Percentiles rank a stretch among this genome's conserved stretches.
Conservation (phyloP, 1,284 basidiomycete species). For the Dichomitus squalens region DNA sequence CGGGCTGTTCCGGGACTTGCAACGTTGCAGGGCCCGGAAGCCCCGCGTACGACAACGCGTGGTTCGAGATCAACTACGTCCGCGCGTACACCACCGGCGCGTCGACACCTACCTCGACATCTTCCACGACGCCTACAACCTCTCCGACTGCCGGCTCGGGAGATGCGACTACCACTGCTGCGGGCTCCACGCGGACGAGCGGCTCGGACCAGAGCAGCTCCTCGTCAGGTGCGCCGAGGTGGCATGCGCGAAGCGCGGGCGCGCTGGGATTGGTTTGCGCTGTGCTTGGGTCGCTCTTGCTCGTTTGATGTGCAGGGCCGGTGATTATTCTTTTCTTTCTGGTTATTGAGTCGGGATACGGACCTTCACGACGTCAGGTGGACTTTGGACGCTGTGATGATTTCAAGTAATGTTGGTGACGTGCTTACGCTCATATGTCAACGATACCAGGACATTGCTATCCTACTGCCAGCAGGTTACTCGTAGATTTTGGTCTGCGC, state of each 20-base stretch:
- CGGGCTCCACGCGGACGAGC: not conserved
- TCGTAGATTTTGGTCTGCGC: too few species aligned
- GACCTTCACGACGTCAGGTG: not conserved
- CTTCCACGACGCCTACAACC: not conserved
- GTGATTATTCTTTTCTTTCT: not conserved
- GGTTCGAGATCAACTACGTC: slow-evolving; percentile 56
- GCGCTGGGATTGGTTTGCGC: not conserved
- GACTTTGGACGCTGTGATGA: not conserved
- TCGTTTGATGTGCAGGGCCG: not conserved
- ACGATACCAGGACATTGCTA: too few species aligned
- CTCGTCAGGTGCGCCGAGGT: not conserved
- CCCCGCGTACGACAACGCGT: slow-evolving; percentile 55
- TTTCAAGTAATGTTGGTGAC: too few species aligned
- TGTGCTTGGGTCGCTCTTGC: not conserved
- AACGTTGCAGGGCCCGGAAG: slow-evolving; percentile 57
- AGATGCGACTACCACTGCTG: slow-evolving; percentile 4
- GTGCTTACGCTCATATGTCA: not conserved
- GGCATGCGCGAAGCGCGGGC: not conserved
- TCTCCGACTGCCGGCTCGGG: not conserved
- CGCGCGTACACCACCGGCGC: slow-evolving; percentile 43
- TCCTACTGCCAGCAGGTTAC: too few species aligned
- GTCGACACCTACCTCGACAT: slow-evolving; percentile 2
- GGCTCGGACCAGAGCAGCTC: not conserved
- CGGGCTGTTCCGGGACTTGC: slow-evolving; percentile 45
- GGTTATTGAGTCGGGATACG: not conserved